Conservation (phyloP, 2,329 filamentous ascomycete genomes). For the Fusarium ramigenum region DNA sequence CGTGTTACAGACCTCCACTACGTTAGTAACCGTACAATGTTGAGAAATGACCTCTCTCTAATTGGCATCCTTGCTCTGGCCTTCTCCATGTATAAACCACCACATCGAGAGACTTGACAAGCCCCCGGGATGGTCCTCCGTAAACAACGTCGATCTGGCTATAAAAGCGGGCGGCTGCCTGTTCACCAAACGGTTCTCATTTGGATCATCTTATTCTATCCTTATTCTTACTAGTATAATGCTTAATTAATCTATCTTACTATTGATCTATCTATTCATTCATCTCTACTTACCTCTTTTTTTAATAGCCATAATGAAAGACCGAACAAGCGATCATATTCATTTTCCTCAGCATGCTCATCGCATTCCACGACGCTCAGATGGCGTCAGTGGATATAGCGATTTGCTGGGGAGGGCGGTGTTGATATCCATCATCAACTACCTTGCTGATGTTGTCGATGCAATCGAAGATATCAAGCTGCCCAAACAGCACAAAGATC, state of each 20-base stretch:
- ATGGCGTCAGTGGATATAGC: constrained; percentile 22
- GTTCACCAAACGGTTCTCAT: neutral
- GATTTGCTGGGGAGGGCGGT: constrained; percentile 30
- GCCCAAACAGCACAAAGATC: constrained; percentile 21
- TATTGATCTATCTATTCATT: neutral
- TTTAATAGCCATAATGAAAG: constrained; percentile 28
- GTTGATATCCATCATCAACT: constrained; percentile 32
- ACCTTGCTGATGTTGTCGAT: constrained; percentile 30
- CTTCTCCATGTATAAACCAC: constrained; percentile 31
- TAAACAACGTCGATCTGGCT: neutral
- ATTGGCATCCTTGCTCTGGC: constrained; percentile 11
- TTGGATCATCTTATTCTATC: neutral
- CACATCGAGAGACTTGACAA: constrained; percentile 1
- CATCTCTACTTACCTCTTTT: neutral
- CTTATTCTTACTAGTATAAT: constrained; percentile 6
- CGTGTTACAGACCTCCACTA: constrained; percentile 15
- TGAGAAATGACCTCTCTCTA: constrained; percentile 19
- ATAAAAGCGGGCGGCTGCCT: constrained; percentile 5
- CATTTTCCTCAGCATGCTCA: constrained; percentile 30
- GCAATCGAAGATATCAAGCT: constrained; percentile 29
- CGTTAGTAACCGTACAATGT: constrained; percentile 2
- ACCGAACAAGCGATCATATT: constrained; percentile 27
- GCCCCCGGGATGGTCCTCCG: neutral
- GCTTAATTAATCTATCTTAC: neutral
- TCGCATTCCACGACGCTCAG: constrained; percentile 20